phyloP scores from a whole-genome alignment of 2,329 filamentous ascomycete species.

The Fusarium phyllophilum region DNA sequence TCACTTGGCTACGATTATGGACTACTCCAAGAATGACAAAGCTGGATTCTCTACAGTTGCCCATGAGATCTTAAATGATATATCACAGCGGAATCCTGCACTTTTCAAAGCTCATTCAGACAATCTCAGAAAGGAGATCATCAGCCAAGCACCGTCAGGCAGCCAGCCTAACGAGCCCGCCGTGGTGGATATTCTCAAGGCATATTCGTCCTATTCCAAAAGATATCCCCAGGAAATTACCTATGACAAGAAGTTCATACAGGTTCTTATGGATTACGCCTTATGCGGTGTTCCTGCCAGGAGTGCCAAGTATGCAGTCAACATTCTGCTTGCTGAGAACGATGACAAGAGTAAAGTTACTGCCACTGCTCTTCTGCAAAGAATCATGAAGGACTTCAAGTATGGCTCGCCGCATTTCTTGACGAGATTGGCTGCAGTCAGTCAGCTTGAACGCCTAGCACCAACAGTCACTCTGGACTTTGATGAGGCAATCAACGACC shows the following conservation, averaged over 20 bases:
- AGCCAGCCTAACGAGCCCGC: constrained; percentile 74
- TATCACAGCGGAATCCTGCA: constrained; percentile 87
- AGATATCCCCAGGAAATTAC: constrained; percentile 87
- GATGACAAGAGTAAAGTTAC: constrained; percentile 82
- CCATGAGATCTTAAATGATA: constrained; percentile 90
- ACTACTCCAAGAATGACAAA: constrained; percentile 85
- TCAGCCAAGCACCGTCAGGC: constrained; percentile 79
- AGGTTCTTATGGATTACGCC: constrained; percentile 85
- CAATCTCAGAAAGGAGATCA: constrained; percentile 87
- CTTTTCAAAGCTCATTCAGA: constrained; percentile 93
- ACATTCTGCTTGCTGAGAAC: constrained; percentile 81
- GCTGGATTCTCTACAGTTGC: constrained; percentile 80
- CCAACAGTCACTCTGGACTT: constrained; percentile 77
- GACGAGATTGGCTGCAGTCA: constrained; percentile 75
- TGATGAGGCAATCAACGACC: constrained; percentile 80
- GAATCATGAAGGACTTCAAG: constrained; percentile 77
- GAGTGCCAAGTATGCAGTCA: constrained; percentile 92
- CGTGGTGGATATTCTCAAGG: constrained; percentile 91
- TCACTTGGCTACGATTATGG: constrained; percentile 90
- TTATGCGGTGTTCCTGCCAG: constrained; percentile 82
- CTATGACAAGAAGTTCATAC: constrained; percentile 80
- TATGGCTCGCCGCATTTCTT: constrained; percentile 81
- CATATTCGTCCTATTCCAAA: constrained; percentile 90
- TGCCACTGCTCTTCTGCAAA: constrained; percentile 82
- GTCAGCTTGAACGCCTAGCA: constrained; percentile 80